phyloP scores from a whole-genome alignment of 306 rosid genomes.

The Rosa multiflora region DNA sequence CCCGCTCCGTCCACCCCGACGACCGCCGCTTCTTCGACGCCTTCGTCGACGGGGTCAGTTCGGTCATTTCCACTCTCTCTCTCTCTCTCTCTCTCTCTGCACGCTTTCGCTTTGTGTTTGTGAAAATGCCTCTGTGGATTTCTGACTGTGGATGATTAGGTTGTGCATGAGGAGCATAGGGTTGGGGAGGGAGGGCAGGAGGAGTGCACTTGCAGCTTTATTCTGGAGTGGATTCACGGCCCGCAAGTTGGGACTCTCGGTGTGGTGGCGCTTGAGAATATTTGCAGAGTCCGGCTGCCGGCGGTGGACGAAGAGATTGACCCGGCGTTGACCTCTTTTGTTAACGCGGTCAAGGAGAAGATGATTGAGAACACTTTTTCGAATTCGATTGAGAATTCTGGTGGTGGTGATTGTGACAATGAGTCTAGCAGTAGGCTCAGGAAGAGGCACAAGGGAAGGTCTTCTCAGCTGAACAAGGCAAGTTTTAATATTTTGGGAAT shows the following conservation, averaged over 20 bases:
- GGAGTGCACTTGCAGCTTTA: slow-evolving; percentile 54
- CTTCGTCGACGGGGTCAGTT: slow-evolving; percentile 34
- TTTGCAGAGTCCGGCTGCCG: slow-evolving; percentile 45
- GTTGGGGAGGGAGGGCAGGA: slow-evolving; percentile 36
- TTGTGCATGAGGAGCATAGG: slow-evolving; percentile 46
- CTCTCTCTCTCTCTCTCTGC: no score
- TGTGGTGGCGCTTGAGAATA: slow-evolving; percentile 31
- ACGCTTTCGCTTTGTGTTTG: neutral
- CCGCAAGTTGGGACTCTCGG: slow-evolving; percentile 44
- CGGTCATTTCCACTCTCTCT: neutral
- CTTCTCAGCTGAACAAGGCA: neutral
- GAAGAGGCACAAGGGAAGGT: neutral
- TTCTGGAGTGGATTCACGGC: slow-evolving; percentile 67
- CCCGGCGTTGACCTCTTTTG: slow-evolving; percentile 27
- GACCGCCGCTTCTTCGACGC: slow-evolving; percentile 54
- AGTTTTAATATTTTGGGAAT: neutral
- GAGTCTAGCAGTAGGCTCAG: neutral
- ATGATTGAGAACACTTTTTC: neutral
- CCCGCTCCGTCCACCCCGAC: slow-evolving; percentile 19
- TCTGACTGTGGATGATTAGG: slow-evolving; percentile 33
- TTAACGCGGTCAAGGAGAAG: neutral
- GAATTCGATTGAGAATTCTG: neutral
- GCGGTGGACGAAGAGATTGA: slow-evolving; percentile 24
- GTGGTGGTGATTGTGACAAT: neutral
- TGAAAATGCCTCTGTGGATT: neutral